A percentile compares a stretch with the other conserved stretches of the same genome.
These are phyloP conservation scores for Monilinia laxa DNA, from an alignment of 2,329 filamentous ascomycete genomes.

Conservation along the genomic window DNA sequence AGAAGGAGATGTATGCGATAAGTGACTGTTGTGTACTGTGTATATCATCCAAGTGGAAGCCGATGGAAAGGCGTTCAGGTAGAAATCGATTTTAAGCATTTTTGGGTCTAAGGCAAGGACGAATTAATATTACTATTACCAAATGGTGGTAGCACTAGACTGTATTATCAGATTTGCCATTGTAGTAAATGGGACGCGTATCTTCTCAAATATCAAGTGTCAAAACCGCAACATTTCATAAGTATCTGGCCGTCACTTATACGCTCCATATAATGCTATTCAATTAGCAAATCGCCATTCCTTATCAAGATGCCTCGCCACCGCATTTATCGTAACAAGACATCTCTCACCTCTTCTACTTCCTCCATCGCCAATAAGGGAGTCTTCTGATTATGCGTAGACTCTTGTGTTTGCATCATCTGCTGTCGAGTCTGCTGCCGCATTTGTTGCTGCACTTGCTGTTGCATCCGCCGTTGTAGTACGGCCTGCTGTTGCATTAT, in stretches of 20 bases:
- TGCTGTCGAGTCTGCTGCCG: background rate
- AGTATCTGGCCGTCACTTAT: background rate
- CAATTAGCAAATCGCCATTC: background rate
- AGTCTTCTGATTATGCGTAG: background rate
- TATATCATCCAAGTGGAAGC: conserved; percentile 30
- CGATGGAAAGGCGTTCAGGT: conserved; percentile 31
- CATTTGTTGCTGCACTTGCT: background rate
- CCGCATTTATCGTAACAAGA: background rate
- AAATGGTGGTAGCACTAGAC: conserved; percentile 28
- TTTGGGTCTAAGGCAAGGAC: conserved; percentile 24
- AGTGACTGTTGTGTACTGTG: conserved; percentile 27
- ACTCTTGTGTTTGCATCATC: background rate
- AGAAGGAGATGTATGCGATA: conserved; percentile 19
- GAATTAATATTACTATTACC: conserved; percentile 25
- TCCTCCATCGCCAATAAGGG: background rate
- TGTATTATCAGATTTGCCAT: conserved; percentile 35
- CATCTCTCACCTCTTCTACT: background rate
- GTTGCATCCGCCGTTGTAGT: background rate
- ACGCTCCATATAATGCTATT: background rate
- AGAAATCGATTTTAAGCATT: conserved; percentile 29
- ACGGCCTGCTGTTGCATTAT: background rate
- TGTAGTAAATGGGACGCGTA: conserved; percentile 18
- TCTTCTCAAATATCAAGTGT: background rate
- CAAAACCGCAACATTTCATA: background rate
- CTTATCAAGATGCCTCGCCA: background rate